Base-by-base conservation (phyloP, 768 basidiomycete genomes). In the Filobasidium floriforme region DNA sequence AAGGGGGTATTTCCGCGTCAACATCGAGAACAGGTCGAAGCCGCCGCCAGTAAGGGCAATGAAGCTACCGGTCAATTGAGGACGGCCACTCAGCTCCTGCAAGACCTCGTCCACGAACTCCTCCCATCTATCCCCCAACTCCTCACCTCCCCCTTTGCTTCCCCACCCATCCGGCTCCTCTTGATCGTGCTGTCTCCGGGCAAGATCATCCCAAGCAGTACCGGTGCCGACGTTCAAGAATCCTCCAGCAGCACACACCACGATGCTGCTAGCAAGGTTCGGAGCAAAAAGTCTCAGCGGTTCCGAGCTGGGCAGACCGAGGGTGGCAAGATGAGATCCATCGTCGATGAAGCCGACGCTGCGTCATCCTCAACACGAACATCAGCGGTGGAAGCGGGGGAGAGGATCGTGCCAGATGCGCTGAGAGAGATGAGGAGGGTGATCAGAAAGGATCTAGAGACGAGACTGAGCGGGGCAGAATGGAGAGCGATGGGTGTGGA, bases 61-160 rank as follows among this genome's bases (percentile, higher is more conserved):
- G 18, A 26, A 24, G 7, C 7, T 24, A 15, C 4, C 54, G 54
- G 54, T 1, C 54, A 57, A 7, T n/a, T 57, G 4, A 24, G 54
- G 29, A 79, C 79, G 1, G 79, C 81, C 77, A 76, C 75, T 1
- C 70, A 73, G 12, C 72, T 78, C 60, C 63, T 80, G 43, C 57
- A 71, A n/a, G 51, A 68, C 24, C 64, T 71, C 57, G 40, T 63
- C 1, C 65, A 92, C 88, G 91, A 93, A 82, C 73, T 97, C 41
- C 72, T 86, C 0, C 85, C 87, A 0, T 76, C 79, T 3, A 80
- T 93, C 41, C 77, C 85, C 0, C 80, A 82, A 9, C 83, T 93
- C 52, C 80, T 94, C 46, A 86, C 87, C 81, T 87, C 94, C 72
- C 87, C 88, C 40, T 94, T 92, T 72, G 92, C 88, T 41, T 93